Evolutionary conservation across 2,329 filamentous ascomycete genomes (phyloP), one percentile per base, ranked within the genome.

Genomic region (Claviceps monticola): DNA sequence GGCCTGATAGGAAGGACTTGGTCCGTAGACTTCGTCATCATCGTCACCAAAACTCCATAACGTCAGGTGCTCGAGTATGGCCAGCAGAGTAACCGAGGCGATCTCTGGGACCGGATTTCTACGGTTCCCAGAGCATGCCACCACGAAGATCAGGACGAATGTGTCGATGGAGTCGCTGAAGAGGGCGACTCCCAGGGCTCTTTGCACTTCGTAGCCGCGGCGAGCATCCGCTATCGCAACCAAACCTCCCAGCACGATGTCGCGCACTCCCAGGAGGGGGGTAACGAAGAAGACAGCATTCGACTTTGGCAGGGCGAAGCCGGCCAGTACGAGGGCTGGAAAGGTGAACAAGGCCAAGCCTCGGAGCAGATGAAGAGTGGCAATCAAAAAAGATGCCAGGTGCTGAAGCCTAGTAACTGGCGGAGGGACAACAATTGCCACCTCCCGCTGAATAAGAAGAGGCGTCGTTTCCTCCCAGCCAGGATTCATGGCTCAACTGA

Each of bases 81-180:
- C 64, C 51, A 65, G 57, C 43, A 64, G 49, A 8, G 63, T 63
- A 5, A 62, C 60, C 21, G 60, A 56, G 19, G 59, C 54, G 13
- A 66, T 66, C 19, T 60, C 63, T 3, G 55, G 51, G 3, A 65
- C 53, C 5, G 61, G 62, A 48, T 60, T 61, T 4, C 59, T 56
- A 60, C 62, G 63, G 48, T 60, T 58, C 21, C 58, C 56, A 1
- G 60, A 60, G 59, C 62, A 64, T 1, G 63, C 64, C 17, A 62
- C 63, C 19, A 62, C 63, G 50, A 66, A 66, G 47, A 66, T 64
- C 50, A 66, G 57, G 41, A 65, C 59, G 29, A 64, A 65, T 5
- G 64, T 61, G 56, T 66, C 64, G 44, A 64, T 58, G 53, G 62
- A 62, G 57, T 66, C 64, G 55, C 62, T 64, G 21, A 65, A 59